Conservation (phyloP, 208 protist genomes). For the Wallacemonas rigidus region DNA sequence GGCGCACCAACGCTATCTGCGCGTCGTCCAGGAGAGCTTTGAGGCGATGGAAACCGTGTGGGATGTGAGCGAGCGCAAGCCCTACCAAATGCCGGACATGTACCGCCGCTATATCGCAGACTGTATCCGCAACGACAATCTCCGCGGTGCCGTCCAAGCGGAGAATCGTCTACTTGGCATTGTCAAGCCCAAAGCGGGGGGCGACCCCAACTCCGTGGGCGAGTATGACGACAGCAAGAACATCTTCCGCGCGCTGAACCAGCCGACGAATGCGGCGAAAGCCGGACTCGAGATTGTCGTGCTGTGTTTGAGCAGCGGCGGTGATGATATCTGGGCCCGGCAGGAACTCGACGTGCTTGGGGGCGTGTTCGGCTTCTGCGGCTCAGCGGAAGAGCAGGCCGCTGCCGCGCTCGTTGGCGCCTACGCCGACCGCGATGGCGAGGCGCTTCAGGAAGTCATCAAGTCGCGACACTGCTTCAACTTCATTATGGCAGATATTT, state of each 20-base stretch:
- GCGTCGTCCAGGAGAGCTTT: slow-evolving; percentile 29
- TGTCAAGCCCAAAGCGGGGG: slow-evolving; percentile 19
- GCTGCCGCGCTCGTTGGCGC: slow-evolving; percentile 45
- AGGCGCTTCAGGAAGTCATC: slow-evolving; percentile 52
- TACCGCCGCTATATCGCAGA: slow-evolving; percentile 58
- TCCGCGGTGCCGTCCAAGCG: slow-evolving; percentile 37
- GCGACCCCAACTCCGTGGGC: slow-evolving; percentile 11
- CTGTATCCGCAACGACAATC: slow-evolving; percentile 44
- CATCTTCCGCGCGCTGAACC: slow-evolving; percentile 63
- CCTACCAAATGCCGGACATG: slow-evolving; percentile 60
- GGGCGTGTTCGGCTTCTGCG: slow-evolving; percentile 59
- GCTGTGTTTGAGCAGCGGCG: slow-evolving; percentile 45
- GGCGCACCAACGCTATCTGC: slow-evolving; percentile 2
- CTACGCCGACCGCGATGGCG: slow-evolving; percentile 67
- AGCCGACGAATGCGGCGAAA: slow-evolving; percentile 76
- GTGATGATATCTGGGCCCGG: slow-evolving; percentile 59
- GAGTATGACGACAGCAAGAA: slow-evolving; percentile 56
- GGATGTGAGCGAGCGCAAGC: slow-evolving; percentile 38
- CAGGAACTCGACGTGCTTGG: slow-evolving; percentile 59
- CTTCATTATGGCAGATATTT: slow-evolving; percentile 70
- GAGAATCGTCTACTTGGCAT: slow-evolving; percentile 54
- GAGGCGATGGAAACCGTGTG: slow-evolving; percentile 47
- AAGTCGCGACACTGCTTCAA: slow-evolving; percentile 51
- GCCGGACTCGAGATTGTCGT: slow-evolving; percentile 73
- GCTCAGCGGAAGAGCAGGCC: slow-evolving; percentile 54